Evolutionary conservation across 2,329 filamentous ascomycete species (phyloP).

Genomic region (Cladobotryum protrusum): DNA sequence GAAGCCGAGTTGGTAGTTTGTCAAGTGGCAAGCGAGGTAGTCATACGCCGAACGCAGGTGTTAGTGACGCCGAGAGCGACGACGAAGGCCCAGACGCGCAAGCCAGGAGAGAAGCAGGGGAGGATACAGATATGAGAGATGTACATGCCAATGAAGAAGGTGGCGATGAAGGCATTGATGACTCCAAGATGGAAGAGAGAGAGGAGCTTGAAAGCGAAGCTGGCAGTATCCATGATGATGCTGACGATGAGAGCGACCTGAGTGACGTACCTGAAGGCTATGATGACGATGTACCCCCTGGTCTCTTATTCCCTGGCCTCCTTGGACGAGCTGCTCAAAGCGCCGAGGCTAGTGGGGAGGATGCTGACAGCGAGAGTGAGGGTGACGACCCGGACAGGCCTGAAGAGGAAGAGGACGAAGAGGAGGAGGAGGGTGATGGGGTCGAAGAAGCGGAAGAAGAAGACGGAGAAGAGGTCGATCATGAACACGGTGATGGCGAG

Average conservation of each 20-base stretch:
- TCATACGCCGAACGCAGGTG: slow-evolving; percentile 30
- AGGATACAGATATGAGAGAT: slow-evolving; percentile 40
- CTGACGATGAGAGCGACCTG: slow-evolving; percentile 63
- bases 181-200: slow-evolving; percentile 22
- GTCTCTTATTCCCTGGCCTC: slow-evolving; percentile 48
- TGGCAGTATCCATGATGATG: slow-evolving; percentile 57
- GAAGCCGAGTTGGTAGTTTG: slow-evolving; percentile 45
- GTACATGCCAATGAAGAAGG: slow-evolving; percentile 22
- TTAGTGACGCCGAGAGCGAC: slow-evolving; percentile 34
- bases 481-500: slow-evolving; percentile 10
- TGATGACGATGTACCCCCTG: slow-evolving; percentile 50
- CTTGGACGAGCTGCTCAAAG: slow-evolving; percentile 20
- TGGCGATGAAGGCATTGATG: slow-evolving; percentile 24
- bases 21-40: slow-evolving; percentile 44
- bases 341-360: slow-evolving; percentile 29
- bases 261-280: slow-evolving; percentile 57
- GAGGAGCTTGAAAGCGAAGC: slow-evolving; percentile 25
- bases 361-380: slow-evolving; percentile 30
- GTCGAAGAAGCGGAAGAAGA: slow-evolving; percentile 2
- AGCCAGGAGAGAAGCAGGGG: slow-evolving; percentile 29
- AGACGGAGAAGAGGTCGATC: slow-evolving; percentile 12
- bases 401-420: slow-evolving; percentile 15
- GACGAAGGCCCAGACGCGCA: slow-evolving; percentile 36
- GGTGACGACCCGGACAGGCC: slow-evolving; percentile 23
- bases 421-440: slow-evolving; percentile 14